Evolutionary conservation across 1,284 basidiomycete genomes (phyloP).

Genomic region (Sanghuangporus weigelae): DNA sequence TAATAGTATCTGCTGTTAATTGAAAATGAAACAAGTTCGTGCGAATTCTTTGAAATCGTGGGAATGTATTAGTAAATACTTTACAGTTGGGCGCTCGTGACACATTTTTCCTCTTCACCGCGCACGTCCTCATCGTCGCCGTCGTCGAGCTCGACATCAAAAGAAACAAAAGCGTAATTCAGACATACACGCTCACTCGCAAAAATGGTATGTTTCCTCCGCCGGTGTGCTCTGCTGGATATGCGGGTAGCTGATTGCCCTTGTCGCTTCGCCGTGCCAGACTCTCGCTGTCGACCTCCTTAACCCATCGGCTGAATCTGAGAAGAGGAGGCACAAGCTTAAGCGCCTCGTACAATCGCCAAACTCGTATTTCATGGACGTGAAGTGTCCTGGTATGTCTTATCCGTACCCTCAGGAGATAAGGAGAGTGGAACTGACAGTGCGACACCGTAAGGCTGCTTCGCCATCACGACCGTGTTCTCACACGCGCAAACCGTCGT

Average conservation of each 20-base stretch:
- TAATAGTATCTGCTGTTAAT: neutral
- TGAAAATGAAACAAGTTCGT: neutral
- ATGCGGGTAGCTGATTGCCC: constrained; percentile 1
- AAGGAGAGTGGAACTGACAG: constrained; percentile 26
- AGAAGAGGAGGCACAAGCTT: constrained; percentile 95
- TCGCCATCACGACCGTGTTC: constrained; percentile 93
- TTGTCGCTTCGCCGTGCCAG: constrained; percentile 36
- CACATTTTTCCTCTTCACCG: neutral
- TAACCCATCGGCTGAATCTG: constrained; percentile 87
- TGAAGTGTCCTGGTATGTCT: constrained; percentile 88
- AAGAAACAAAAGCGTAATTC: neutral
- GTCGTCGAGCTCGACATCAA: constrained; percentile 1
- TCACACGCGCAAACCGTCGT: constrained; percentile 94
- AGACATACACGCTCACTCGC: neutral
- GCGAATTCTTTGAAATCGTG: neutral
- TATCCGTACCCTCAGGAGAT: constrained; percentile 16
- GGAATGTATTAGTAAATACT: neutral
- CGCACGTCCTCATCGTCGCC: neutral
- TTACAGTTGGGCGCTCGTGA: neutral
- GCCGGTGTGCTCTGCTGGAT: neutral
- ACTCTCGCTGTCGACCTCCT: constrained; percentile 98
- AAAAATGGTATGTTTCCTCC: constrained; percentile 14
- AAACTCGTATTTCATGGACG: constrained; percentile 99
- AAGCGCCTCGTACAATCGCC: constrained; percentile 98
- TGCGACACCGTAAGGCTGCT: constrained; percentile 59